phyloP scores from a whole-genome alignment of 129 eudicot genomes.

The Arctium lappa region DNA sequence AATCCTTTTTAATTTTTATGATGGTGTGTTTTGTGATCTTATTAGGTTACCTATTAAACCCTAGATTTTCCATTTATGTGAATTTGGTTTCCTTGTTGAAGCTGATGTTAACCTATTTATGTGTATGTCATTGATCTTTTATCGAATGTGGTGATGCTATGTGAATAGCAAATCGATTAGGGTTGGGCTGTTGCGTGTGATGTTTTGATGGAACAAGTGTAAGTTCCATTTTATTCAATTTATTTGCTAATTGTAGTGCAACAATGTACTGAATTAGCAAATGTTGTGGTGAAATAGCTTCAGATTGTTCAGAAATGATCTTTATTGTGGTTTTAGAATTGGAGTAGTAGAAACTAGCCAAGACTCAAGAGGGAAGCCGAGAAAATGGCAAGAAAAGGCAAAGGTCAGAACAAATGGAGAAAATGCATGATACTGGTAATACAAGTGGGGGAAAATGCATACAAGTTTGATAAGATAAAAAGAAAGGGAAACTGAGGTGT shows the following conservation, averaged over 20 bases:
- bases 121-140: not conserved
- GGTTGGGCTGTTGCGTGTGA: not conserved
- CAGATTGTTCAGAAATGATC: not conserved
- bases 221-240: not conserved
- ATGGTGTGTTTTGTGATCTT: not conserved
- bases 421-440: not conserved
- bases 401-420: not conserved
- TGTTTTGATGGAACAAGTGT: not conserved
- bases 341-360: not conserved
- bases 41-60: not conserved
- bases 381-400: not conserved
- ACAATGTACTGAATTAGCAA: not conserved
- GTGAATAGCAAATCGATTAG: not conserved
- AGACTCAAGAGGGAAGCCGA: not conserved
- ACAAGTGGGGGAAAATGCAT: not conserved
- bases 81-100: not conserved
- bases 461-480: not conserved
- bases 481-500: not conserved
- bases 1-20: not conserved
- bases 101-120: not conserved
- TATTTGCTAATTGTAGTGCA: not conserved
- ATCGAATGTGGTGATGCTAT: not conserved
- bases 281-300: not conserved
- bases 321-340: not conserved
- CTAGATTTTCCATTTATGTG: not conserved